Evolutionary conservation across 2,329 filamentous ascomycete genomes (phyloP).

Genomic region (Exserohilum rostratum): DNA sequence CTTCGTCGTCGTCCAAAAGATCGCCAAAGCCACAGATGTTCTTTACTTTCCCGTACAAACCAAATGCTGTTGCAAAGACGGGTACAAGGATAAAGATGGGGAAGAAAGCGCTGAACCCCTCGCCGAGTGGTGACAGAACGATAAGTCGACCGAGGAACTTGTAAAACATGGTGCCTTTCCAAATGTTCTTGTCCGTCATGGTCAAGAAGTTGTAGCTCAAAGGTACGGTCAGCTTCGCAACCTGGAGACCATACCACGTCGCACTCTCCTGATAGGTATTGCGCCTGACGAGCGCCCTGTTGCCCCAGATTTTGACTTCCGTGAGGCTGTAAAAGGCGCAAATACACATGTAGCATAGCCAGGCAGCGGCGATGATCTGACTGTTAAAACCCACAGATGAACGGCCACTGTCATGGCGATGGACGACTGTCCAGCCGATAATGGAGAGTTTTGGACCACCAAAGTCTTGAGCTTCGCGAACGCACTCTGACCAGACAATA

Average conservation of each 20-base stretch:
- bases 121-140: conserved; percentile 79
- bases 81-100: conserved; percentile 87
- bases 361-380: conserved; percentile 81
- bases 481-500: conserved; percentile 91
- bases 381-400: conserved; percentile 84
- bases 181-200: conserved; percentile 76
- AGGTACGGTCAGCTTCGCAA: conserved; percentile 90
- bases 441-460: conserved; percentile 70
- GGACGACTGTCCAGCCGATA: conserved; percentile 71
- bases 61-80: conserved; percentile 84
- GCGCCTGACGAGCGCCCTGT: conserved; percentile 83
- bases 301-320: conserved; percentile 97
- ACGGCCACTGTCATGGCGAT: conserved; percentile 72
- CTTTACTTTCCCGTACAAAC: conserved; percentile 82
- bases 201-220: conserved; percentile 97
- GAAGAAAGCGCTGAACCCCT: conserved; percentile 86
- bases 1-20: conserved; percentile 76
- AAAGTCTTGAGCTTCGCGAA: conserved; percentile 72
- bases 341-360: conserved; percentile 96
- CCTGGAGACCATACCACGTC: conserved; percentile 93
- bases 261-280: conserved; percentile 93
- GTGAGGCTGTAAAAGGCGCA: conserved; percentile 86
- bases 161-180: conserved; percentile 82
- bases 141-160: conserved; percentile 82
- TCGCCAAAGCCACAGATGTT: conserved; percentile 79